Percentiles rank a stretch among this genome's conserved stretches.
Conservation (phyloP, 2,329 filamentous ascomycete species). For the Lachnum nothofagi region DNA sequence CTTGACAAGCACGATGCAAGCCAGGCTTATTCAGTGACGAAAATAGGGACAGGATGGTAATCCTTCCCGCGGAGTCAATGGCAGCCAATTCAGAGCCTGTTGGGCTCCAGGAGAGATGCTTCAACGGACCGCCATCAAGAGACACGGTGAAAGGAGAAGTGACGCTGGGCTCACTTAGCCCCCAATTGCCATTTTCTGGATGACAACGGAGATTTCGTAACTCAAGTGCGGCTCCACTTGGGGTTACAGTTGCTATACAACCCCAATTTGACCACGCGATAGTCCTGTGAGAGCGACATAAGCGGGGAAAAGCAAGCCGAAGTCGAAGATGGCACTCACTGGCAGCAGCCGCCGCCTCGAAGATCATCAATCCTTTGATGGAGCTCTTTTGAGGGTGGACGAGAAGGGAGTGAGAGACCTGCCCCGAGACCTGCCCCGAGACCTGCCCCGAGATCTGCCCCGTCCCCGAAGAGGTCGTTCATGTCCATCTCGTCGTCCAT, state of each 20-base stretch:
- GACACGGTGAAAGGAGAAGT: slow-evolving; percentile 56
- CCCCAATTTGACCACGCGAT: slow-evolving; percentile 86
- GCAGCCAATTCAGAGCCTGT: slow-evolving; percentile 75
- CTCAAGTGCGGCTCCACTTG: slow-evolving; percentile 65
- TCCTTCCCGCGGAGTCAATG: slow-evolving; percentile 71
- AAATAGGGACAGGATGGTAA: slow-evolving; percentile 68
- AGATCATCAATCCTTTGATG: slow-evolving; percentile 72
- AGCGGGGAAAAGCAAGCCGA: not conserved
- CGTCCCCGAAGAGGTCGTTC: slow-evolving; percentile 71
- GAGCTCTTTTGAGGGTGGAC: slow-evolving; percentile 59
- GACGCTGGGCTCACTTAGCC: slow-evolving; percentile 65
- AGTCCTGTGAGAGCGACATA: slow-evolving; percentile 51
- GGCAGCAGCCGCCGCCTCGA: slow-evolving; percentile 69
- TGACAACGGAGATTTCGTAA: slow-evolving; percentile 68
- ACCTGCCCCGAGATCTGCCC: no score
- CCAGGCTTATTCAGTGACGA: slow-evolving; percentile 69
- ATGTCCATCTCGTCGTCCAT: slow-evolving; percentile 54
- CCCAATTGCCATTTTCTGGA: slow-evolving; percentile 67
- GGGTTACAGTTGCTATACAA: slow-evolving; percentile 74
- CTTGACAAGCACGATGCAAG: slow-evolving; percentile 54
- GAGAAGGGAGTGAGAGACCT: slow-evolving; percentile 51
- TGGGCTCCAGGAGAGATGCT: slow-evolving; percentile 76
- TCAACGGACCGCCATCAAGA: slow-evolving; percentile 61
- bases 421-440: no score
- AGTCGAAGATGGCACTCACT: slow-evolving; percentile 51